phyloP scores from a whole-genome alignment of 2,329 filamentous ascomycete species.

The Epichloe hybrida region DNA sequence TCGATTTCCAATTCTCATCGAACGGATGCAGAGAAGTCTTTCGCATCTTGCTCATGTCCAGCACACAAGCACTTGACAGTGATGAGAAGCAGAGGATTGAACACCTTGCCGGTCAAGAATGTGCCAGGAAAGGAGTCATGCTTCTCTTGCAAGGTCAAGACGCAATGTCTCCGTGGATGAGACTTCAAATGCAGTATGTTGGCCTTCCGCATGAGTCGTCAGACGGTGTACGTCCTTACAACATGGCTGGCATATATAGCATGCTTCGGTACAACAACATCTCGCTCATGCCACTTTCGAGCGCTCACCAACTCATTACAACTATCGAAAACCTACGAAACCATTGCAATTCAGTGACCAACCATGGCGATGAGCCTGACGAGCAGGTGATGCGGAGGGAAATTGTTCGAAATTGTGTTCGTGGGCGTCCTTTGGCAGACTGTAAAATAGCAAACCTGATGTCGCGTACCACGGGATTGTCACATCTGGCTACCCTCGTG shows the following conservation, averaged over 20 bases:
- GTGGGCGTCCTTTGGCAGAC: conserved; percentile 15
- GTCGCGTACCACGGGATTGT: conserved; percentile 14
- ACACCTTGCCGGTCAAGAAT: conserved; percentile 25
- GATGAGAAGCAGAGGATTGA: conserved; percentile 22
- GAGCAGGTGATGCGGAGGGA: background rate
- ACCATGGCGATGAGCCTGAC: background rate
- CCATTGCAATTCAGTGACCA: conserved; percentile 8
- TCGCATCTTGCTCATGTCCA: conserved; percentile 27
- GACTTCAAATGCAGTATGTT: conserved; percentile 31
- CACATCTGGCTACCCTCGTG: conserved; percentile 14
- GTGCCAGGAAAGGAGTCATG: conserved; percentile 26
- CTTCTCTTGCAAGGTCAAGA: conserved; percentile 26
- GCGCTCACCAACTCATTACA: conserved; percentile 19
- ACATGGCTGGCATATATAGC: conserved; percentile 11
- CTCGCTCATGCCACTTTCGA: conserved; percentile 29
- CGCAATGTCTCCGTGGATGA: conserved; percentile 23
- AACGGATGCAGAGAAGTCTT: conserved; percentile 11
- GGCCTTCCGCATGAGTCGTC: too few relatives aligned
- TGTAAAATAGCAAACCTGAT: conserved; percentile 15
- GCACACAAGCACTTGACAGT: conserved; percentile 20
- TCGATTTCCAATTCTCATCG: conserved; percentile 24
- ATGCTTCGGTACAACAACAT: conserved; percentile 20
- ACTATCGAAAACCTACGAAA: conserved; percentile 25
- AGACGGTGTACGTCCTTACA: background rate
- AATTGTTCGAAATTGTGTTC: conserved; percentile 12